Conservation (phyloP, 2,329 filamentous ascomycete species). For the Harringtonia aguacate region DNA sequence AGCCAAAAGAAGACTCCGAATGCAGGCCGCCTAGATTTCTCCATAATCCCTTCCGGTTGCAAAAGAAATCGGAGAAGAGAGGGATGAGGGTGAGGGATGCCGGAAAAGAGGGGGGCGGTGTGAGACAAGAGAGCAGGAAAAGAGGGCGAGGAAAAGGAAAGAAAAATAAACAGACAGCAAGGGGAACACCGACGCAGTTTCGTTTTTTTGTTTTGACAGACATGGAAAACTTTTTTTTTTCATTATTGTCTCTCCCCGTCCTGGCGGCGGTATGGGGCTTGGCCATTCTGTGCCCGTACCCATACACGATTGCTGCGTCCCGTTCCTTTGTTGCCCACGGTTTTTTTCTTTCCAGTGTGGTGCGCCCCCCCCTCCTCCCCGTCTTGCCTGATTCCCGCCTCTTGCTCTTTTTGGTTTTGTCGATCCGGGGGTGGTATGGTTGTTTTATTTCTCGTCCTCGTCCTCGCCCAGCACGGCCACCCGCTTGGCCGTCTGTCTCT, state of each 20-base stretch:
- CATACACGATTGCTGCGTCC: slow-evolving; percentile 1
- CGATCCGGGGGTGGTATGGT: neutral
- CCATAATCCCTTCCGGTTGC: neutral
- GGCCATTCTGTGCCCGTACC: neutral
- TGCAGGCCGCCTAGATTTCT: slow-evolving; percentile 27
- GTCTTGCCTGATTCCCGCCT: too few relatives aligned
- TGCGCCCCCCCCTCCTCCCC: slow-evolving; percentile 11
- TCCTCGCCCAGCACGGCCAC: slow-evolving; percentile 69
- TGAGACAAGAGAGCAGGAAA: neutral
- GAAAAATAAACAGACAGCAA: neutral
- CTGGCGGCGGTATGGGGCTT: neutral
- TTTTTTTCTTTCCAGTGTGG: neutral
- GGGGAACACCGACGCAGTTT: neutral
- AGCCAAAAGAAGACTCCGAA: slow-evolving; percentile 38
- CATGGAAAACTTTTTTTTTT: neutral
- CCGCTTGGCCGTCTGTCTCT: slow-evolving; percentile 86
- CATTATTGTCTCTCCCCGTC: slow-evolving; percentile 3
- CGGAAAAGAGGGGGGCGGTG: too few relatives aligned
- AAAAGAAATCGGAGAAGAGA: slow-evolving; percentile 28
- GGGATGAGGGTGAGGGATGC: too few relatives aligned
- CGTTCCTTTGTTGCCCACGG: slow-evolving; percentile 17
- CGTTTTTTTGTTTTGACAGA: neutral
- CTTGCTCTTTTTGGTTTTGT: neutral
- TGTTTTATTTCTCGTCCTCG: slow-evolving; percentile 39
- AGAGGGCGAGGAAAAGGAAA: neutral